Evolutionary conservation across 2,329 filamentous ascomycete genomes (phyloP).

Genomic region (Capronia epimyces): DNA sequence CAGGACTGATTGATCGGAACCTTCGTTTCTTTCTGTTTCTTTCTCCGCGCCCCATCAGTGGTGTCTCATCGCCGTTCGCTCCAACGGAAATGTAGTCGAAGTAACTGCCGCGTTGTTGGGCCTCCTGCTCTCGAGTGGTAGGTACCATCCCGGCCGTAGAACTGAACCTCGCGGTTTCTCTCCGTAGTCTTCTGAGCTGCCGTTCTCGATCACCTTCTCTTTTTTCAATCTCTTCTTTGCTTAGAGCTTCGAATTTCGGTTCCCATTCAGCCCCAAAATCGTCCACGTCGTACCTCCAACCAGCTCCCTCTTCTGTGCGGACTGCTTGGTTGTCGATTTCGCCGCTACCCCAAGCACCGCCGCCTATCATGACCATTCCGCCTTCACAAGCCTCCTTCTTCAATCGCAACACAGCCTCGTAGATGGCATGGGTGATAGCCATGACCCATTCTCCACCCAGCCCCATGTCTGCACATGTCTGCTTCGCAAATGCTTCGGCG

Average conservation of each 20-base stretch:
- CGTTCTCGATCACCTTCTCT: conserved; percentile 89
- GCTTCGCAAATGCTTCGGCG: conserved; percentile 84
- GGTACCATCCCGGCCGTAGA: conserved; percentile 71
- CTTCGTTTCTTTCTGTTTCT: conserved; percentile 91
- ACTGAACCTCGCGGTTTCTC: conserved; percentile 89
- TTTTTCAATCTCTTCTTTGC: conserved; percentile 96
- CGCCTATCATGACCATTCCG: conserved; percentile 66
- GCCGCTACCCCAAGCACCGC: conserved; percentile 49
- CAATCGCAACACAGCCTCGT: conserved; percentile 82
- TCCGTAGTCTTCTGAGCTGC: conserved; percentile 75
- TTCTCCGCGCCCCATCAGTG: conserved; percentile 78
- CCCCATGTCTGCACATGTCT: conserved; percentile 87
- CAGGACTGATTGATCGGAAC: conserved; percentile 80
- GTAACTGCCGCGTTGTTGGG: conserved; percentile 50
- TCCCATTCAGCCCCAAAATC: conserved; percentile 80
- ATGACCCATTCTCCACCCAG: conserved; percentile 89
- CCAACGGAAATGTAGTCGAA: conserved; percentile 51
- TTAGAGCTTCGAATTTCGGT: conserved; percentile 72
- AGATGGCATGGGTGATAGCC: conserved; percentile 91
- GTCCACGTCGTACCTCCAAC: conserved; percentile 94
- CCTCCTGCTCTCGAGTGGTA: conserved; percentile 59
- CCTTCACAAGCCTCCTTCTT: conserved; percentile 97
- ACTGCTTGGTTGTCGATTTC: conserved; percentile 88
- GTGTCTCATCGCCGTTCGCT: conserved; percentile 55
- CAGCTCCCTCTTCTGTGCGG: conserved; percentile 68